phyloP scores from a whole-genome alignment of 2,329 filamentous ascomycete species.

The Cordyceps militaris region DNA sequence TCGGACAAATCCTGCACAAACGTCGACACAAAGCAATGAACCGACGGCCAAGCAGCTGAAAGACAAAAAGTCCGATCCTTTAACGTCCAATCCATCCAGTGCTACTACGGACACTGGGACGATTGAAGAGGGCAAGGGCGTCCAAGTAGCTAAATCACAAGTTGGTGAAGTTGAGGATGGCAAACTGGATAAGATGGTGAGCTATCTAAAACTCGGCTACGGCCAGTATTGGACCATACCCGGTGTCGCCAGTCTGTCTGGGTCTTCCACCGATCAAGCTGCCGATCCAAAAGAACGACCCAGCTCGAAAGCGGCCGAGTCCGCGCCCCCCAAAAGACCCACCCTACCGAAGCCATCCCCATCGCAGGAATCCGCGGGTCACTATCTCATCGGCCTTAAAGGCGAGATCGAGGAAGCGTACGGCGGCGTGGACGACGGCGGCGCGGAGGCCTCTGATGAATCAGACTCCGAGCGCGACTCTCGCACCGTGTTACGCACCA shows the following conservation, averaged over 20 bases:
- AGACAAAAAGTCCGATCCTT: neutral
- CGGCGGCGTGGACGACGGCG: constrained; percentile 25
- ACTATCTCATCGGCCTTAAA: constrained; percentile 61
- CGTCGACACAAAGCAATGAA: neutral
- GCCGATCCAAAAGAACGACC: constrained; percentile 13
- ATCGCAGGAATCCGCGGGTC: constrained; percentile 30
- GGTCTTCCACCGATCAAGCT: constrained; percentile 8
- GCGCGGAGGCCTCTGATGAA: constrained; percentile 24
- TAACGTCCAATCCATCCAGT: neutral
- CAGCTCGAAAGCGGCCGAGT: constrained; percentile 2
- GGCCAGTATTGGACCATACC: constrained; percentile 57
- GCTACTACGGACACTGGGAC: neutral
- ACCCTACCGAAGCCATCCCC: constrained; percentile 15
- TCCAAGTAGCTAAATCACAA: neutral
- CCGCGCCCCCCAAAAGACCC: constrained; percentile 10
- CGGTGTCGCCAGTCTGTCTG: constrained; percentile 18
- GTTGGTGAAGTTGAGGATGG: constrained; percentile 25
- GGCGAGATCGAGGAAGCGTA: constrained; percentile 51
- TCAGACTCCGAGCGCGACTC: constrained; percentile 35
- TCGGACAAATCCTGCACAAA: neutral
- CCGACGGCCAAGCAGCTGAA: neutral
- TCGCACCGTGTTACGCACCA: constrained; percentile 55
- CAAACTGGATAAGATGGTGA: constrained; percentile 49
- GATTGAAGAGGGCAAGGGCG: neutral
- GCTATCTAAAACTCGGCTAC: constrained; percentile 60